Conservation (phyloP, 768 basidiomycete species). For the Lyophyllum atratum region DNA sequence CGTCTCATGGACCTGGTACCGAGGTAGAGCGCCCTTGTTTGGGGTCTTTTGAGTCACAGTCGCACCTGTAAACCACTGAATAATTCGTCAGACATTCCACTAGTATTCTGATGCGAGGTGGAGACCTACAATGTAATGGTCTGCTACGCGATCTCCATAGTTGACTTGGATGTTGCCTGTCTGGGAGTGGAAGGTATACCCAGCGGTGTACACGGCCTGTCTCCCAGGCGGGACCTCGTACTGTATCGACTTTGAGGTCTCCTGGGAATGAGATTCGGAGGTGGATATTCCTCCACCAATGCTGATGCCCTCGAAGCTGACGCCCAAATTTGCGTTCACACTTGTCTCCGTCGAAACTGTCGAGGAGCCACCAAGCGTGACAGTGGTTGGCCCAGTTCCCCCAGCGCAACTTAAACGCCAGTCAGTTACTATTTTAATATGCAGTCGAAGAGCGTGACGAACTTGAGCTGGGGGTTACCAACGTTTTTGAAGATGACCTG, state of each 20-base stretch:
- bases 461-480: conserved; percentile 15
- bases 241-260: not conserved
- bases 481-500: conserved; percentile 9
- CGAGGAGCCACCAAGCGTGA: conserved; percentile 8
- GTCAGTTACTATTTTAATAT: not conserved
- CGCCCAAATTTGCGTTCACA: conserved; percentile 6
- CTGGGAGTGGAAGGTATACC: conserved; percentile 11
- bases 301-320: conserved; percentile 9
- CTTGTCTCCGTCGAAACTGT: conserved; percentile 9
- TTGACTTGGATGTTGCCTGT: conserved; percentile 14
- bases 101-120: not conserved
- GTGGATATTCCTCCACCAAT: conserved; percentile 14
- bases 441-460: not conserved
- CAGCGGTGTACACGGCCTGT: conserved; percentile 13
- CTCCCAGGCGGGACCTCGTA: conserved; percentile 12
- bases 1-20: conserved; percentile 9
- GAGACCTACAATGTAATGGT: conserved; percentile 11
- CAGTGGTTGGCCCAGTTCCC: conserved; percentile 2
- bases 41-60: conserved; percentile 10
- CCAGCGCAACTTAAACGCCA: conserved; percentile 10
- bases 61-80: conserved; percentile 11
- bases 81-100: not conserved
- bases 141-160: conserved; percentile 11
- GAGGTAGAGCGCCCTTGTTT: not conserved
- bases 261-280: not conserved